Base-by-base conservation (phyloP, 768 basidiomycete genomes). In the Galerina sulciceps region DNA sequence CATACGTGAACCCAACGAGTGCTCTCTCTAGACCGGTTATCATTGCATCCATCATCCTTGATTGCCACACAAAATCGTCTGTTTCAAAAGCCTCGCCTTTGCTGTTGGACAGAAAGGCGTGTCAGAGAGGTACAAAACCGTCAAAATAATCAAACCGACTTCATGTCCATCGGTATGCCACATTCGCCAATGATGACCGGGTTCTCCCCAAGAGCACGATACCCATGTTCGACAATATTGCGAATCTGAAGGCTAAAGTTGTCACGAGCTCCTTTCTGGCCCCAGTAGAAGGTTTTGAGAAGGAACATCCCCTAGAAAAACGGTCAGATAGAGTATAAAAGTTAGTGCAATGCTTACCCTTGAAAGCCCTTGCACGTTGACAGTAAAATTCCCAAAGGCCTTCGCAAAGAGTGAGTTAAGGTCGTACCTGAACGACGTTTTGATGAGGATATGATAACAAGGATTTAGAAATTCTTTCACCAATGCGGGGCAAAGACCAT, bases 151-250 rank as follows among this genome's bases (percentile, higher is more conserved):
- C 23, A 36, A 3, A 77, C 89, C 42, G 66, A 95, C 94, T 99
- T 98, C 82, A 97, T 86, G 66, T 99, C 97, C 89, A 99, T 96
- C 1, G 96, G 96, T 18, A 98, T 81, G 31, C 96, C 96, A 61
- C 90, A 93, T 72, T 99, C 96, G 17, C 96, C 96, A 58, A 99
- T 83, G 11, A 98, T 73, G 40, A 94, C 85, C 10, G 96, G 96
- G 15, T 74, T 83, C 66, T 95, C 92, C 22, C 93, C 94, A 0
- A 97, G 79, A 3, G 85, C 78, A 34, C 81, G 72, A 65, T 91
- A 86, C 0, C 84, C 89, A 17, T 82, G 79, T 53, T 90, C 80
- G 5, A 93, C 85, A 47, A 98, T 82, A 60, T 88, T 96, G 8
- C 80, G 77, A 35, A 98, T 87, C 65, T 99, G 96, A 9, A 90